Conservation (phyloP, 345 rosid species). For the Conringia planisiliqua region DNA sequence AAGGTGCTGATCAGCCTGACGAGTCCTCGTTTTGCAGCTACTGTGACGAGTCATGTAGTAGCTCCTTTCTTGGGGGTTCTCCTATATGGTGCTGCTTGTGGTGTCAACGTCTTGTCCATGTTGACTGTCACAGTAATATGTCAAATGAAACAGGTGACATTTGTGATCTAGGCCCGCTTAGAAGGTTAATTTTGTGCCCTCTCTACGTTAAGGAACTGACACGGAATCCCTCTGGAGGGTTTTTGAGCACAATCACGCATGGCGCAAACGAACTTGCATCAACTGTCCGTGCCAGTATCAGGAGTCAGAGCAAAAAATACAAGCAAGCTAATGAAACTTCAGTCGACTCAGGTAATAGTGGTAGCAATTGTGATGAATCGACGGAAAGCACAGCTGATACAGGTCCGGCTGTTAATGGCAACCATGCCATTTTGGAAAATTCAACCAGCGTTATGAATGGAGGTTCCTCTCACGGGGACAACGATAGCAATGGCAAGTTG, state of each 20-base stretch:
- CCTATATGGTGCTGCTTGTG: constrained; percentile 99
- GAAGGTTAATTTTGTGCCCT: constrained; percentile 84
- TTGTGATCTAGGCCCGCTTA: constrained; percentile 84
- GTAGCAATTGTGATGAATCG: constrained; percentile 51
- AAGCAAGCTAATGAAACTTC: constrained; percentile 63
- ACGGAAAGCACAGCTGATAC: constrained; percentile 59
- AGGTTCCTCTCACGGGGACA: constrained; percentile 36
- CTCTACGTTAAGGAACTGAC: constrained; percentile 75
- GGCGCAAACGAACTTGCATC: constrained; percentile 97
- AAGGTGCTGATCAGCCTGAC: constrained; percentile 78
- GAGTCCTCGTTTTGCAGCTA: constrained; percentile 77
- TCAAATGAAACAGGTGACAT: constrained; percentile 73
- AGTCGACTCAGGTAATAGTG: constrained; percentile 51
- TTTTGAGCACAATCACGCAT: constrained; percentile 88
- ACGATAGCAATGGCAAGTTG: constrained; percentile 44
- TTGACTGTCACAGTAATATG: constrained; percentile 83
- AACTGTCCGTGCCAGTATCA: constrained; percentile 87
- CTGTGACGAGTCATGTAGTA: constrained; percentile 89
- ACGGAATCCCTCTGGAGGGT: constrained; percentile 54
- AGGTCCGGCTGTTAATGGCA: constrained; percentile 43
- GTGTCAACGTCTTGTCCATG: constrained; percentile 97
- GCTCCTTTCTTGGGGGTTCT: constrained; percentile 92
- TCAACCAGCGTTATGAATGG: constrained; percentile 41
- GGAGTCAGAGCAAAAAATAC: constrained; percentile 82
- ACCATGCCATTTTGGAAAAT: constrained; percentile 44